A percentile compares a stretch with the other conserved stretches of the same genome.
Conservation (phyloP, 345 rosid genomes). For the Syzygium oleosum region DNA sequence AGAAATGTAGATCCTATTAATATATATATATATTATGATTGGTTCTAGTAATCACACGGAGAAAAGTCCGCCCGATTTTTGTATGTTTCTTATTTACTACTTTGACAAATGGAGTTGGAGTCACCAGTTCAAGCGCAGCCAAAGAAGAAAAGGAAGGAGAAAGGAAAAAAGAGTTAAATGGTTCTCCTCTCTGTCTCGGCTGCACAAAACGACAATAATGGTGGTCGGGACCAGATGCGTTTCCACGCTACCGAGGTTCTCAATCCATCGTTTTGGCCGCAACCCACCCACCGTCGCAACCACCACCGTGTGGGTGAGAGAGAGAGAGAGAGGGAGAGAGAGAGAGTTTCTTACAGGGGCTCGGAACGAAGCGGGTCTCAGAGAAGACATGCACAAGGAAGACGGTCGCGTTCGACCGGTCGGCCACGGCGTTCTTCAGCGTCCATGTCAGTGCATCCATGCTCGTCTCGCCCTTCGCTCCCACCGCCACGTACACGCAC, state of each 20-base stretch:
- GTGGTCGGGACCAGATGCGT: not conserved
- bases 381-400: conserved; percentile 10
- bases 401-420: conserved; percentile 13
- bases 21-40: not conserved
- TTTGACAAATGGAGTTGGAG: not conserved
- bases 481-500: conserved; percentile 61
- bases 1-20: not conserved
- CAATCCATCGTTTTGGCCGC: not conserved
- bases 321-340: not conserved
- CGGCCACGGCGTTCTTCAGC: conserved; percentile 21
- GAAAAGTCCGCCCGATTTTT: not conserved
- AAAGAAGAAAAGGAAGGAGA: not conserved
- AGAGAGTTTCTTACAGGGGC: conserved; percentile 5
- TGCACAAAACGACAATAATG: not conserved
- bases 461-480: conserved; percentile 62
- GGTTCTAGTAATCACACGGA: not conserved
- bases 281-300: not conserved
- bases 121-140: not conserved
- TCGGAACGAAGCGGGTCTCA: conserved; percentile 3
- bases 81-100: not conserved
- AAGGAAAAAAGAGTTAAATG: not conserved
- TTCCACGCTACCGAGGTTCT: not conserved
- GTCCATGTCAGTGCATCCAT: conserved; percentile 79
- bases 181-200: not conserved
- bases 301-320: not conserved